phyloP scores from a whole-genome alignment of 2,329 filamentous ascomycete species.

The Cryphonectria japonica region DNA sequence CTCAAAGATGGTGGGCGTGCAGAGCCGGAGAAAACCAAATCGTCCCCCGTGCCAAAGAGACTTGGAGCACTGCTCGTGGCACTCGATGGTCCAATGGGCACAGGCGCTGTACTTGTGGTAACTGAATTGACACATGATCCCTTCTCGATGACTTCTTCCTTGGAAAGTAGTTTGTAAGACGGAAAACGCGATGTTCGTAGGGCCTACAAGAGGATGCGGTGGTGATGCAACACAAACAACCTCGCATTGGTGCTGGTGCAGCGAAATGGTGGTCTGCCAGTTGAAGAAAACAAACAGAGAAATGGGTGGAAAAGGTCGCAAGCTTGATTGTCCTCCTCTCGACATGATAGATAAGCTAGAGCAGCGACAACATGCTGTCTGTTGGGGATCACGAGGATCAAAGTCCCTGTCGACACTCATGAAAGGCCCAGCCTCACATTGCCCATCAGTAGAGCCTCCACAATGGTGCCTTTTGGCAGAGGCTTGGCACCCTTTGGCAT shows the following conservation, averaged over 20 bases:
- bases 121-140: slow-evolving; percentile 27
- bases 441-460: slow-evolving; percentile 82
- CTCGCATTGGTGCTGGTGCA: neutral
- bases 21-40: slow-evolving; percentile 21
- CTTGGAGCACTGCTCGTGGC: slow-evolving; percentile 13
- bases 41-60: slow-evolving; percentile 23
- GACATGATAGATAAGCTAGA: neutral
- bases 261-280: neutral
- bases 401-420: slow-evolving; percentile 1
- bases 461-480: slow-evolving; percentile 69
- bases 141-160: neutral
- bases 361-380: neutral
- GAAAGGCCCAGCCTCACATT: slow-evolving; percentile 39
- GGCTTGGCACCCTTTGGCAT: slow-evolving; percentile 67
- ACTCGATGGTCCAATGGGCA: slow-evolving; percentile 24
- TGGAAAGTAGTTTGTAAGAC: neutral
- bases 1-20: slow-evolving; percentile 18
- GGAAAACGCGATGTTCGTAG: neutral
- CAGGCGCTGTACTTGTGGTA: slow-evolving; percentile 27
- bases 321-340: neutral
- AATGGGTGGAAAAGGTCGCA: neutral
- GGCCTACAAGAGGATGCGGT: neutral
- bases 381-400: neutral
- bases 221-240: neutral
- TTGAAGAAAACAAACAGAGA: neutral